Conservation (phyloP, 2,329 filamentous ascomycete genomes). For the Aspergillus carbonarius region DNA sequence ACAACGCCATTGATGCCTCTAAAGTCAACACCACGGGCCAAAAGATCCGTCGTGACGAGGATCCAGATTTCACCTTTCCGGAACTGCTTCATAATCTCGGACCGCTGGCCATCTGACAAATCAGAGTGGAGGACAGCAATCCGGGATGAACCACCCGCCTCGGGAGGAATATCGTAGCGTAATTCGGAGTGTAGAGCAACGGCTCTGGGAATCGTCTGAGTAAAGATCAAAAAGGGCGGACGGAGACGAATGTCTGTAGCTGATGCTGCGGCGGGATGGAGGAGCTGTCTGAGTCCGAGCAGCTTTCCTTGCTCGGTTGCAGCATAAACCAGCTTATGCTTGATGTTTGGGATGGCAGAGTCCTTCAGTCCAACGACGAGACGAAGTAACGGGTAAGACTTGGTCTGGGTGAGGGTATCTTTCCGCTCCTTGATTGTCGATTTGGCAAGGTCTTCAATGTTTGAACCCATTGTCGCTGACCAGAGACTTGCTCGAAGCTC, state of each 20-base stretch:
- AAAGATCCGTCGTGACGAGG: constrained; percentile 89
- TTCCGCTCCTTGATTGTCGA: constrained; percentile 63
- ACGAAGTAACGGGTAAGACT: constrained; percentile 61
- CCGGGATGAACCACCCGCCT: constrained; percentile 78
- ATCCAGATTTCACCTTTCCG: constrained; percentile 93
- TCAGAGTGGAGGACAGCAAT: constrained; percentile 90
- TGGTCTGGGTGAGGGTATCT: constrained; percentile 19
- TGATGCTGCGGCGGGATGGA: constrained; percentile 67
- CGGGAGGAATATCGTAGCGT: constrained; percentile 87
- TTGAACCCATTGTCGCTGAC: constrained; percentile 97
- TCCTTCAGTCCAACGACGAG: constrained; percentile 96
- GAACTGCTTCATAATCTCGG: constrained; percentile 83
- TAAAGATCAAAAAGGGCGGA: constrained; percentile 92
- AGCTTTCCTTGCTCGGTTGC: constrained; percentile 93
- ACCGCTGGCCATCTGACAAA: constrained; percentile 72
- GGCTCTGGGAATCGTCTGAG: constrained; percentile 90
- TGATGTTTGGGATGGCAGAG: constrained; percentile 87
- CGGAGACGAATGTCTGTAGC: constrained; percentile 57
- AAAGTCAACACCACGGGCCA: constrained; percentile 92
- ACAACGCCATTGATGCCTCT: constrained; percentile 92
- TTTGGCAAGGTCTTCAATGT: constrained; percentile 75
- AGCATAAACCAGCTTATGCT: constrained; percentile 85
- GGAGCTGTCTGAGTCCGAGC: constrained; percentile 81
- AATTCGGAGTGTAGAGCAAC: constrained; percentile 85
- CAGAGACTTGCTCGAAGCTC: constrained; percentile 77